Conservation (phyloP, 2,329 filamentous ascomycete species). For the Ophiognomonia clavigignenti-juglandacearum region DNA sequence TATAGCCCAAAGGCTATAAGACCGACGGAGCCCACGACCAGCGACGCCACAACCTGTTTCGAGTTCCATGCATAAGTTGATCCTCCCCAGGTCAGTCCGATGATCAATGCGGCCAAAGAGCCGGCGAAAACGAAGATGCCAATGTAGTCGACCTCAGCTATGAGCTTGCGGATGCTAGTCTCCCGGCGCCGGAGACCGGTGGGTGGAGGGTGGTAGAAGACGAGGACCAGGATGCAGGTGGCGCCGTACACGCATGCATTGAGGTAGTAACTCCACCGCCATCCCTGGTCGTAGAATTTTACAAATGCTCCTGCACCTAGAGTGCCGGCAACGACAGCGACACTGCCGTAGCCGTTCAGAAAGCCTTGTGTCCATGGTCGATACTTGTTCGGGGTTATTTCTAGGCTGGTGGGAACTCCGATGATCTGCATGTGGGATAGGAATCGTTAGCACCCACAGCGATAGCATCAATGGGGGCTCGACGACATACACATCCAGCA, state of each 20-base stretch:
- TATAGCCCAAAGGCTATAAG: conserved; percentile 3
- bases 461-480: too few species aligned
- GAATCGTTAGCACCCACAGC: background rate
- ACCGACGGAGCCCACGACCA: conserved; percentile 1
- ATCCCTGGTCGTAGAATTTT: conserved; percentile 6
- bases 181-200: conserved; percentile 7
- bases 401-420: conserved; percentile 3
- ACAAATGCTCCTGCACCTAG: conserved; percentile 9
- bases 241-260: conserved; percentile 7
- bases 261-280: conserved; percentile 12
- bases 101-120: conserved; percentile 3
- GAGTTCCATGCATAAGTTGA: conserved; percentile 10
- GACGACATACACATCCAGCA: conserved; percentile 12
- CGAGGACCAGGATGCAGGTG: background rate
- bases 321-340: conserved; percentile 8
- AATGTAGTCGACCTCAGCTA: conserved; percentile 4
- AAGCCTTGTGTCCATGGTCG: conserved; percentile 5
- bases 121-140: conserved; percentile 9
- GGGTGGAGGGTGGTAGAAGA: conserved; percentile 12
- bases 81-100: conserved; percentile 8
- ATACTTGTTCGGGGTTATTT: conserved; percentile 7
- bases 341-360: conserved; percentile 1
- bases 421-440: background rate
- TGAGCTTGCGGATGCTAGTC: background rate
- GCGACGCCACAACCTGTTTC: background rate